Evolutionary conservation across 2,329 filamentous ascomycete genomes (phyloP), one percentile per base, ranked within the genome.

Genomic region (Colletotrichum viniferum): DNA sequence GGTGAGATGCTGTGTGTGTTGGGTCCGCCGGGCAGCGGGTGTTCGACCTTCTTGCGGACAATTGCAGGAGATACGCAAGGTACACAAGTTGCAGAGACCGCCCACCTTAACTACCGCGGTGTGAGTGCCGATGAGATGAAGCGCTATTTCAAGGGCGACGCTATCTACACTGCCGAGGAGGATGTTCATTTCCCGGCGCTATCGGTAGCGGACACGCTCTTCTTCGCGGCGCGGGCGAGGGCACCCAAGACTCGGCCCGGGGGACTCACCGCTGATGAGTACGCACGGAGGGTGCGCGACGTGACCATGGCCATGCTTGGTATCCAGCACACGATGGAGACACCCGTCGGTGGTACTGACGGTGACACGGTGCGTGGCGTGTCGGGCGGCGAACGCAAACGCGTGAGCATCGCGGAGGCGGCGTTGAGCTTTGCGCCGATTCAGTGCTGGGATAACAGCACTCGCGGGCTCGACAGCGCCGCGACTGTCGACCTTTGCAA

Each of bases 351-450:
- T 10, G 91, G 94, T 76, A 92, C 93, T 73, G 90, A 85, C 79
- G 72, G 68, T 14, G 92, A 94, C 76, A 89, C 92, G 56, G 88
- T 94, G n/a, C 89, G 92, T 7, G 85, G 85, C 30, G 88, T 94
- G 0, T 91, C 89, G 5, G 92, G 92, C 28, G 92, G 92, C 55
- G 92, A 94, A 81, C 87, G 91, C 69, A 95, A 96, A 84, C 92
- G 94, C 81, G 94, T 96, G 4, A 93, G 91, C 52, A 94, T 96
- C 76, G 94, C 93, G 1, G 94, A 96, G 83, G 94, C 93, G 1
- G 69, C 69, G 7, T 56, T 75, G 12, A 75, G 73, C 63, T 72
- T 72, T 61, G 84, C 78, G 83, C 89, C 62, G 85, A 85, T 90
- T 0, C 93, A 94, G 82, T 93, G 92, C 76, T 95, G 94, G 94